These are phyloP conservation scores for Pseudevernia furfuracea DNA, from an alignment of 495 filamentous ascomycete genomes.

Conservation along the genomic window DNA sequence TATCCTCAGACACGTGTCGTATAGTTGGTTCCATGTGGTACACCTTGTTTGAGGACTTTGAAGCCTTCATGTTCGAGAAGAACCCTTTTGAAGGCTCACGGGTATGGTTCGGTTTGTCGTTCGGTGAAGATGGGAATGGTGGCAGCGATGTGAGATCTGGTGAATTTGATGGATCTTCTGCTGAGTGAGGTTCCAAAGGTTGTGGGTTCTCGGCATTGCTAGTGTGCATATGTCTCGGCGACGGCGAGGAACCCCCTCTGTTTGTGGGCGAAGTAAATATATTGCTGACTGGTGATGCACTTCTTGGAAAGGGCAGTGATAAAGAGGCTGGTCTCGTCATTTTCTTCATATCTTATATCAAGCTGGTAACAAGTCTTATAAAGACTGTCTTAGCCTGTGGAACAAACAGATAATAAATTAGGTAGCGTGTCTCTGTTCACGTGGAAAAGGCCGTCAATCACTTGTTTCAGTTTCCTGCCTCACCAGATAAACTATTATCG, in stretches of 20 bases:
- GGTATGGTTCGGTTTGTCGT: slow-evolving; percentile 41
- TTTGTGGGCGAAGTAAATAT: slow-evolving; percentile 20
- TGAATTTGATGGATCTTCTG: slow-evolving; percentile 31
- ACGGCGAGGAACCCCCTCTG: slow-evolving; percentile 6
- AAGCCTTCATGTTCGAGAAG: slow-evolving; percentile 49
- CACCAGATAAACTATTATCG: neutral
- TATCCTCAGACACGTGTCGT: slow-evolving; percentile 27
- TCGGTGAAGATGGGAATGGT: slow-evolving; percentile 46
- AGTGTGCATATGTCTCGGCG: slow-evolving; percentile 13
- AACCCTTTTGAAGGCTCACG: slow-evolving; percentile 50
- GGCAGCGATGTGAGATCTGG: slow-evolving; percentile 49
- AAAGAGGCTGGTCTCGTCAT: slow-evolving; percentile 18
- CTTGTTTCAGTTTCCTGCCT: neutral
- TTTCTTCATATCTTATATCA: neutral
- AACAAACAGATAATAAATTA: neutral
- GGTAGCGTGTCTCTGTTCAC: neutral
- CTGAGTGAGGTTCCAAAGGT: slow-evolving; percentile 3
- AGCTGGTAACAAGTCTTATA: neutral
- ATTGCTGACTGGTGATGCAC: slow-evolving; percentile 20
- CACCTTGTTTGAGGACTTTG: slow-evolving; percentile 43
- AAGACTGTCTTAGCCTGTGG: neutral
- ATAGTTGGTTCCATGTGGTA: slow-evolving; percentile 27
- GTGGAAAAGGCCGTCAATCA: neutral
- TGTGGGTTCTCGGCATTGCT: slow-evolving; percentile 3
- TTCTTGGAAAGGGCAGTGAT: slow-evolving; percentile 19